Evolutionary conservation across 176 grass and related monocot genomes (phyloP), one percentile per base, ranked within the genome.

Genomic region (Guadua angustifolia): DNA sequence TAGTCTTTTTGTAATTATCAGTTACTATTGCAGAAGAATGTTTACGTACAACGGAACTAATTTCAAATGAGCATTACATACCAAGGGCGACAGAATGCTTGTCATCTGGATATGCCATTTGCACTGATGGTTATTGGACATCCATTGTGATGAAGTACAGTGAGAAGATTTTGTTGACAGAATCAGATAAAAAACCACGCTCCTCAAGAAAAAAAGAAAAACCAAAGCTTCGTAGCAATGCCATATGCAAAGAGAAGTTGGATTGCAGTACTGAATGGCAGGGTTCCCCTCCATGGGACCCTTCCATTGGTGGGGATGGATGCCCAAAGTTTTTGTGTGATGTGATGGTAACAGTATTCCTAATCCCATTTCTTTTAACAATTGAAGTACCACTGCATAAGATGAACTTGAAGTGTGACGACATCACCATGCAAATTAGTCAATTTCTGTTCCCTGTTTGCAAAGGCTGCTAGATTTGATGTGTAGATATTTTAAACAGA

Each of bases 271-370:
- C 12, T 86, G 93, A 94, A 81, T 99, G 96, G 96, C 80, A 89
- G 70, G 93, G 91, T 2, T 91, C 81, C 57, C 89, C 93, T 60
- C 88, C 89, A 74, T 99, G 96, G 96, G 96, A 95, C 73, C 81
- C 75, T 80, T 90, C 89, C n/a, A 47, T 94, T 74, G 91, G 91
- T 71, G 93, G 96, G 32, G 89, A 95, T 94, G 89, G 89, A 57
- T 83, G 46, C 59, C 93, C 96, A 9, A 95, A 91, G 79, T 95
- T 95, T 84, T 86, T 95, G 44, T 99, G 96, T 87, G 93, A 99
- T 86, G 93, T 99, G 69, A 99, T 99, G 96, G 96, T 99, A 86
- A 72, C 69, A 68, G 19, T 50, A 82, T 69, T 79, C 45, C 71
- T 85, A 29, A 69, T 65, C 22, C 47, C 4, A 45, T 29, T 83